These are phyloP conservation scores for Rhododendron molle DNA, from an alignment of 148 eudicot species.

Conservation along the genomic window DNA sequence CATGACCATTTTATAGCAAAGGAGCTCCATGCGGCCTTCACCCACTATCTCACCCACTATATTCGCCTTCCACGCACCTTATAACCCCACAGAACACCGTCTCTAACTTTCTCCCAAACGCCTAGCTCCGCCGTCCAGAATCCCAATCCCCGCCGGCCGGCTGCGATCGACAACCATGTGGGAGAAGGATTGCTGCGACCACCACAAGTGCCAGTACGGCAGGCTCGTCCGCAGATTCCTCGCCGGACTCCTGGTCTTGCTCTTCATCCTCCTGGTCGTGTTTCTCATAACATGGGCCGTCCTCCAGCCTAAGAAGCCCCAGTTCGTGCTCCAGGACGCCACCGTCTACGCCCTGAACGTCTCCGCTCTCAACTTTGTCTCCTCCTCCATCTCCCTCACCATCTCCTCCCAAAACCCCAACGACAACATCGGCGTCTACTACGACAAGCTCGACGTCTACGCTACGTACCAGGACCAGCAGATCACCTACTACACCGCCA, in stretches of 20 bases:
- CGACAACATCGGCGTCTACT: conserved; percentile 39
- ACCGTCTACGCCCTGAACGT: conserved; percentile 39
- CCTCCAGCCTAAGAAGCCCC: conserved; percentile 35
- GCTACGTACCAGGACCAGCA: conserved; percentile 43
- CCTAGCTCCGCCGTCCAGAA: background rate
- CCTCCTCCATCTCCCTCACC: conserved; percentile 15
- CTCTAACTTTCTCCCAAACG: background rate
- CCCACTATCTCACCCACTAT: background rate
- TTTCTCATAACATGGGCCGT: conserved; percentile 39
- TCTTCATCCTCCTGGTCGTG: conserved; percentile 14
- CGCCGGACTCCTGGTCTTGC: conserved; percentile 4
- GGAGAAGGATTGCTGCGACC: conserved; percentile 32
- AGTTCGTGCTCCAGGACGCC: conserved; percentile 43
- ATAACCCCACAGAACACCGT: background rate
- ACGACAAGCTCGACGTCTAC: conserved; percentile 25
- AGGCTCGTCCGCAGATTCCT: conserved; percentile 1
- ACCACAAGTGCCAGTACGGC: conserved; percentile 23
- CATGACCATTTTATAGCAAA: background rate
- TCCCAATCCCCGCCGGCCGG: background rate
- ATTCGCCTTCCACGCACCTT: background rate
- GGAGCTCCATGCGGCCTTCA: background rate
- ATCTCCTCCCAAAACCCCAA: conserved; percentile 37
- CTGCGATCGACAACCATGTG: conserved; percentile 13
- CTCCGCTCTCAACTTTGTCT: conserved; percentile 15
- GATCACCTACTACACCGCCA: conserved; percentile 36